These are phyloP conservation scores for Ascochyta fabae DNA, from an alignment of 2,329 filamentous ascomycete species.

Conservation along the genomic window DNA sequence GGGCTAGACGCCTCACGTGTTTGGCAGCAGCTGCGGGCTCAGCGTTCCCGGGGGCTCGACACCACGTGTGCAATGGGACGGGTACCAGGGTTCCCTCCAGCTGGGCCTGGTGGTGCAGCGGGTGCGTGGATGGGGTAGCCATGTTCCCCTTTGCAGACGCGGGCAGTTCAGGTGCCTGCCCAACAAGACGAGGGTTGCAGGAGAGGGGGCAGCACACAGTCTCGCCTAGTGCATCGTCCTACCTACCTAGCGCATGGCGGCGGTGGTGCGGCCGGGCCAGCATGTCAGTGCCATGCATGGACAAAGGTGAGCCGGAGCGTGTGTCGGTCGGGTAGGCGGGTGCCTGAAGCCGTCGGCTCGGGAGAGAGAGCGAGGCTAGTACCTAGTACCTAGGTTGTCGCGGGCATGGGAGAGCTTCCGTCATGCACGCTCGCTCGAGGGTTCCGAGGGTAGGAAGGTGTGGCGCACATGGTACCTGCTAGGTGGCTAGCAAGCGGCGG, in stretches of 20 bases:
- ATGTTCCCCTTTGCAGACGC: constrained; percentile 4
- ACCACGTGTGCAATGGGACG: constrained; percentile 11
- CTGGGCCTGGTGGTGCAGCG: constrained; percentile 21
- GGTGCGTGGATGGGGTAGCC: constrained; percentile 11
- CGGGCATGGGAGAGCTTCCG: constrained; percentile 23
- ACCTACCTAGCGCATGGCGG: constrained; percentile 8
- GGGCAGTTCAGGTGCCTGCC: constrained; percentile 11
- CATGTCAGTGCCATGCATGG: background rate
- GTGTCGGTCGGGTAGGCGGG: constrained; percentile 12
- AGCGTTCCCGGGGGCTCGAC: background rate
- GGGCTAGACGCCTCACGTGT: constrained; percentile 16
- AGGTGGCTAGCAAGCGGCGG: background rate
- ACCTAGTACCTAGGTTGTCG: constrained; percentile 1
- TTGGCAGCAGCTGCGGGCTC: constrained; percentile 12
- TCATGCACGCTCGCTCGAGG: constrained; percentile 15
- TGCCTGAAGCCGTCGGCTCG: constrained; percentile 28
- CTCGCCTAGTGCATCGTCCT: constrained; percentile 15
- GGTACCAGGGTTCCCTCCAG: constrained; percentile 9
- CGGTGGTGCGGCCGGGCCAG: constrained; percentile 10
- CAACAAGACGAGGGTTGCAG: constrained; percentile 9
- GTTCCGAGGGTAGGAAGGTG: background rate
- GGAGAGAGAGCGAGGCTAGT: constrained; percentile 1
- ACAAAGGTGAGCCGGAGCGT: constrained; percentile 16
- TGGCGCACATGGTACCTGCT: background rate
- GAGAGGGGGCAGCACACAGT: background rate